A percentile compares a stretch with the other conserved stretches of the same genome.
Evolutionary conservation across 768 basidiomycete species (phyloP).

Genomic region (Trametes elegans): DNA sequence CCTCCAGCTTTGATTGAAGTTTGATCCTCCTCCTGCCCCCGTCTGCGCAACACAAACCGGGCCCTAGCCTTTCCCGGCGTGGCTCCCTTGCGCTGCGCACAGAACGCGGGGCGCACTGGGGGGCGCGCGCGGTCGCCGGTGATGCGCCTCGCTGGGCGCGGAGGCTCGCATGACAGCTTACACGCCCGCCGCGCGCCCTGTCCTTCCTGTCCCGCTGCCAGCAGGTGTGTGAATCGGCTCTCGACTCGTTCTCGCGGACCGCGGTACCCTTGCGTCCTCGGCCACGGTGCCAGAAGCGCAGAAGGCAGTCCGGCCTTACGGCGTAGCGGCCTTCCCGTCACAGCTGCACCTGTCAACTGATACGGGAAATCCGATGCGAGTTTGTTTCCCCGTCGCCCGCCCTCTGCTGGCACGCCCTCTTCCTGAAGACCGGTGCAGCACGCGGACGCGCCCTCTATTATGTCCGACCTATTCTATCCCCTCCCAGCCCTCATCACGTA

Average conservation of each 20-base stretch:
- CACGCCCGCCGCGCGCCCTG: conserved; percentile 13
- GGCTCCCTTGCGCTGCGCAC: background rate
- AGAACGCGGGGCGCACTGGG: background rate
- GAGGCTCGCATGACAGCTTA: conserved; percentile 2
- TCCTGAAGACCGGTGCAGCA: conserved; percentile 14
- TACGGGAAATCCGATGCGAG: conserved; percentile 18
- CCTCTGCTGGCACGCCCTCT: conserved; percentile 1
- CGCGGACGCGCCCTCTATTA: conserved; percentile 4
- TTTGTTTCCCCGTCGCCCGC: conserved; percentile 2
- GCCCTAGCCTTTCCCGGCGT: background rate
- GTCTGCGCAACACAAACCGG: background rate
- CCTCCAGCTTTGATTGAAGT: conserved; percentile 15
- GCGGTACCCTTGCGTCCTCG: conserved; percentile 12
- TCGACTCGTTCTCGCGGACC: conserved; percentile 14
- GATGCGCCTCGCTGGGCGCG: background rate
- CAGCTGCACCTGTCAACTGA: conserved; percentile 16
- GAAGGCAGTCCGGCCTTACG: conserved; percentile 6
- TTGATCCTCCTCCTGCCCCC: background rate
- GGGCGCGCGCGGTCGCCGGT: background rate
- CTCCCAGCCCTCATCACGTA: conserved; percentile 1
- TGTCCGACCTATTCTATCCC: conserved; percentile 12
- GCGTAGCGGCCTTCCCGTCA: conserved; percentile 17
- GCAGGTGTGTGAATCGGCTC: conserved; percentile 20
- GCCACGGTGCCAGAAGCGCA: conserved; percentile 9
- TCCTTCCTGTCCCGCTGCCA: conserved; percentile 13